These are phyloP conservation scores for Auricularia cornea DNA, from an alignment of 768 basidiomycete species.

Conservation along the genomic window DNA sequence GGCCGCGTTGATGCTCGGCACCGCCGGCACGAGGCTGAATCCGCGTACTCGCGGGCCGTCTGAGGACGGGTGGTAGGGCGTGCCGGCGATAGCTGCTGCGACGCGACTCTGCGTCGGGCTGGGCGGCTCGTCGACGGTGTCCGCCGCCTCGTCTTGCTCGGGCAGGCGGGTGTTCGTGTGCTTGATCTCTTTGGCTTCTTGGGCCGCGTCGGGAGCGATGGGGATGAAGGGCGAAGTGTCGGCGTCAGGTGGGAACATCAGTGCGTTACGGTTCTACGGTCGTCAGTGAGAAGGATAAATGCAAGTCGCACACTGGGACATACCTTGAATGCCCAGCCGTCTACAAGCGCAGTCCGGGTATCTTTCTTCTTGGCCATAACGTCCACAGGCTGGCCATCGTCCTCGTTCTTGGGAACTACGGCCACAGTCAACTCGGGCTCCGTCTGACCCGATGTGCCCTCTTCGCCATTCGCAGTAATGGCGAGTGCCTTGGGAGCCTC, in stretches of 20 bases:
- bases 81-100: conserved; percentile 87
- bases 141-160: conserved; percentile 51
- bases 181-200: conserved; percentile 46
- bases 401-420: conserved; percentile 13
- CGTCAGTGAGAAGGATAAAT: neutral
- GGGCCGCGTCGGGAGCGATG: conserved; percentile 29
- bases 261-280: conserved; percentile 74
- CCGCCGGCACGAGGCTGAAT: conserved; percentile 72
- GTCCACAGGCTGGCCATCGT: conserved; percentile 36
- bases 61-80: conserved; percentile 38
- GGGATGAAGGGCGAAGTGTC: conserved; percentile 72
- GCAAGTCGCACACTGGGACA: neutral
- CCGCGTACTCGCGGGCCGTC: conserved; percentile 36
- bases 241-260: conserved; percentile 94
- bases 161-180: conserved; percentile 76
- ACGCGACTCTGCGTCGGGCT: conserved; percentile 89
- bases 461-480: conserved; percentile 35
- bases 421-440: conserved; percentile 3
- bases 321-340: conserved; percentile 80
- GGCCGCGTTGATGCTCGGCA: conserved; percentile 82
- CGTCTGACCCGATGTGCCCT: conserved; percentile 4
- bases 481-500: conserved; percentile 51
- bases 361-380: conserved; percentile 80
- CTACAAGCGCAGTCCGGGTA: conserved; percentile 59
- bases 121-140: conserved; percentile 48